Conservation (phyloP, 2,329 filamentous ascomycete genomes). For the Aspergillus persii region DNA sequence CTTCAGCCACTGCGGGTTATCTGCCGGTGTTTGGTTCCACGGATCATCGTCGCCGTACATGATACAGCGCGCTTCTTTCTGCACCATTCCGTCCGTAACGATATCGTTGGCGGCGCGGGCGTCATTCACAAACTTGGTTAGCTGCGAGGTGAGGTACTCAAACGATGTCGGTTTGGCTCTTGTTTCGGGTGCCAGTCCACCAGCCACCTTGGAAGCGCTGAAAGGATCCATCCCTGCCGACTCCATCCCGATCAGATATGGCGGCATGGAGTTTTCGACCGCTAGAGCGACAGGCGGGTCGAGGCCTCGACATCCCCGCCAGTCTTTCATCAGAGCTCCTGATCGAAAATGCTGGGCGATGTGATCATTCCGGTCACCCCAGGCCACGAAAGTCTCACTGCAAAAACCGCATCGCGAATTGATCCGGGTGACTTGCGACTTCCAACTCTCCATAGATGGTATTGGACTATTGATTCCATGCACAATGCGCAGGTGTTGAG, state of each 20-base stretch:
- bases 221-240: constrained; percentile 15
- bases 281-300: constrained; percentile 28
- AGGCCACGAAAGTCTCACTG: constrained; percentile 28
- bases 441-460: constrained; percentile 53
- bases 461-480: constrained; percentile 47
- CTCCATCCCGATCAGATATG: constrained; percentile 36
- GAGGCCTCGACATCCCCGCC: constrained; percentile 35
- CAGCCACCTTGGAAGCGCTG: constrained; percentile 7
- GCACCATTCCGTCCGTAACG: constrained; percentile 32
- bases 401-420: constrained; percentile 42
- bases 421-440: constrained; percentile 44
- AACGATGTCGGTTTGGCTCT: constrained; percentile 14
- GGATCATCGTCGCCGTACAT: constrained; percentile 33
- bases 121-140: constrained; percentile 22
- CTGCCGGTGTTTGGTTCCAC: constrained; percentile 39
- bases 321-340: constrained; percentile 34
- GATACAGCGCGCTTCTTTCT: constrained; percentile 30
- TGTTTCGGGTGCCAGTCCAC: not conserved
- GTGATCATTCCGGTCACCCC: constrained; percentile 36
- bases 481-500: constrained; percentile 57
- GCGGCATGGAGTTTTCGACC: constrained; percentile 39
- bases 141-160: constrained; percentile 24
- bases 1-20: constrained; percentile 31
- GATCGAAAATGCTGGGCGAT: constrained; percentile 36
- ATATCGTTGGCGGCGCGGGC: constrained; percentile 20